Percentiles rank a stretch among this genome's conserved stretches.
Conservation (phyloP, 306 rosid species). For the Vachellia pachyceras region DNA sequence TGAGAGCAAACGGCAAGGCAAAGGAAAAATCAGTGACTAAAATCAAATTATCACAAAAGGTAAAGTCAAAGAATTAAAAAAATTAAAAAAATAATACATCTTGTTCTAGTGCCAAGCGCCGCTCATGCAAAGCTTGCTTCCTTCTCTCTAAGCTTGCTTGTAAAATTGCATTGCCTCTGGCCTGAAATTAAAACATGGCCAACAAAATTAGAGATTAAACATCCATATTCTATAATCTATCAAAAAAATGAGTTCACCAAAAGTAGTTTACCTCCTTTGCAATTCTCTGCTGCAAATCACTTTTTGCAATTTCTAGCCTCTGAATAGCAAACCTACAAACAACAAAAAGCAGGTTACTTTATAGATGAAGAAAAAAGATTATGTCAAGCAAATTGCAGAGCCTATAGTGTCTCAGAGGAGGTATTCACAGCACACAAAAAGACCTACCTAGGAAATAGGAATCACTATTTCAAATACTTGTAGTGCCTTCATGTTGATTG, state of each 20-base stretch:
- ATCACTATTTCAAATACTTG: constrained; percentile 17
- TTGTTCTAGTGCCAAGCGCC: constrained; percentile 98
- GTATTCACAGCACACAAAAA: constrained; percentile 1
- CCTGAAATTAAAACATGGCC: constrained; percentile 53
- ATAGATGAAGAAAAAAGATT: neutral
- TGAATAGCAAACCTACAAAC: constrained; percentile 86
- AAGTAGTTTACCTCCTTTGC: constrained; percentile 83
- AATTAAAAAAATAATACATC: constrained; percentile 67
- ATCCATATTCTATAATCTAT: constrained; percentile 22
- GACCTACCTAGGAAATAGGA: neutral
- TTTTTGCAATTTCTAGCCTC: constrained; percentile 95
- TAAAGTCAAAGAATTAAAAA: neutral
- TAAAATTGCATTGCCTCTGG: constrained; percentile 97
- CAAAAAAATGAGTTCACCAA: constrained; percentile 30
- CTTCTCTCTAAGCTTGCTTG: constrained; percentile 99
- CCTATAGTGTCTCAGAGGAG: neutral
- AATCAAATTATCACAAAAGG: constrained; percentile 8
- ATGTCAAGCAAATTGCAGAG: constrained; percentile 5
- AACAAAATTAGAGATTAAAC: constrained; percentile 33
- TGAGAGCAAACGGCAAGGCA: constrained; percentile 14
- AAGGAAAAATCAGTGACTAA: neutral
- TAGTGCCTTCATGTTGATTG: neutral
- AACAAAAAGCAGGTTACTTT: constrained; percentile 12
- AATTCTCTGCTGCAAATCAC: constrained; percentile 90
- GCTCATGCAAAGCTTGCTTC: constrained; percentile 98